phyloP scores from a whole-genome alignment of 73 alveolate species.

The Paramecium sexaurelia region DNA sequence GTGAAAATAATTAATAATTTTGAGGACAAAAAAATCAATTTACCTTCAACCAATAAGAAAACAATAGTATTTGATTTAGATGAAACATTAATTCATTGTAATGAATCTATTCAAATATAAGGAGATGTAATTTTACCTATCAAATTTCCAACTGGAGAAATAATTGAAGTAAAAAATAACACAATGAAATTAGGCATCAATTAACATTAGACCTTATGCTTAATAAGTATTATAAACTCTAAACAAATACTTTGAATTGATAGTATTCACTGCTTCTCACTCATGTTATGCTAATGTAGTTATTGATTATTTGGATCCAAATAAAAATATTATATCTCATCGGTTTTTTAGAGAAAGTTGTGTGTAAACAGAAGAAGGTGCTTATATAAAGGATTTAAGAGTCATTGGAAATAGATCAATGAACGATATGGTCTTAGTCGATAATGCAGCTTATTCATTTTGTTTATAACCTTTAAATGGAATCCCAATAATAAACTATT shows the following conservation, averaged over 20 bases:
- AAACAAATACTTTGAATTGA: constrained; percentile 56
- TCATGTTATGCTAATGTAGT: constrained; percentile 71
- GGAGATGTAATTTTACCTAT: constrained; percentile 63
- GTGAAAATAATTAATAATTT: neutral
- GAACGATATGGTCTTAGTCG: constrained; percentile 58
- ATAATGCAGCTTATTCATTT: constrained; percentile 68
- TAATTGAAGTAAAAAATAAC: constrained; percentile 49
- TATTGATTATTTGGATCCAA: constrained; percentile 70
- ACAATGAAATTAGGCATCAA: constrained; percentile 58
- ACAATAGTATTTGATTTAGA: constrained; percentile 66
- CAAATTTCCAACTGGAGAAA: constrained; percentile 66
- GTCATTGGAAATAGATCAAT: constrained; percentile 40
- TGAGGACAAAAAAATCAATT: constrained; percentile 45
- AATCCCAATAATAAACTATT: constrained; percentile 58
- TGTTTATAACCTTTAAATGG: constrained; percentile 58
- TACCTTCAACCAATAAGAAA: constrained; percentile 49
- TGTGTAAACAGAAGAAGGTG: constrained; percentile 69
- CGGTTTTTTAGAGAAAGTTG: constrained; percentile 72
- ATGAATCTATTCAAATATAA: constrained; percentile 39
- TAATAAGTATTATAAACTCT: constrained; percentile 53
- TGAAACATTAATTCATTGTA: constrained; percentile 69
- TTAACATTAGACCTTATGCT: constrained; percentile 74
- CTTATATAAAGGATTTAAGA: constrained; percentile 70
- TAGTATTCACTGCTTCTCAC: constrained; percentile 73
- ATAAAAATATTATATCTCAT: constrained; percentile 36